Base-by-base conservation (phyloP, 345 rosid genomes). In the Odontarrhena argentea region DNA sequence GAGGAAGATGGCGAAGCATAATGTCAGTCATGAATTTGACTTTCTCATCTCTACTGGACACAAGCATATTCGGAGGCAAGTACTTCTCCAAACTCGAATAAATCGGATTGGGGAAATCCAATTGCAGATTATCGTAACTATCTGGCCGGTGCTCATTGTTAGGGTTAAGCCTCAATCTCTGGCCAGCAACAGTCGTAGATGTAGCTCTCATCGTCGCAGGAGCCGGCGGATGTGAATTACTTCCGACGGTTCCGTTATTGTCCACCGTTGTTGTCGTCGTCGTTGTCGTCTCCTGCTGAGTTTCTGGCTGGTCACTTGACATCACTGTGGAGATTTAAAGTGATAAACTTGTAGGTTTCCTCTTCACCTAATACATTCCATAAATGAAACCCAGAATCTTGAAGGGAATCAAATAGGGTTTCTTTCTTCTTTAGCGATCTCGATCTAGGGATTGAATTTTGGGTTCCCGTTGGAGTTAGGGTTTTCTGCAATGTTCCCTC, bases 71-170 rank as follows among this genome's bases (percentile, higher is more conserved):
- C 1, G 84, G 78, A 11, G 98, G 98, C 74, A 89, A 76, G 86
- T 89, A 87, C 10, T 84, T 74, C 82, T 89, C 96, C 7, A 89
- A 81, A 11, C 91, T 80, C 77, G 86, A 82, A 60, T 87, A 87
- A 35, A 92, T 82, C 47, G 81, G 72, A 63, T 86, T 86, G 34
- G 82, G 86, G 82, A 85, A 89, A 38, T 84, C 91, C 56, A 78
- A 76, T 48, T 79, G 82, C 69, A 92, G 71, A 78, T 82, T 91
- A 15, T 92, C 96, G 78, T 92, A 92, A 80, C 65, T 83, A 10
- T 86, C 96, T 3, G 96, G 88, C 40, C 77, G 80, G 81, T 87
- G 93, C 60, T 89, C 89, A 53, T 76, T 52, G 80, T 59, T 85
- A 41, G 96, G 91, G 75, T 79, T 79, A 76, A 79, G 79, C 67